These are phyloP conservation scores for Phytopythium cucurbitacearum DNA, from an alignment of 352 stramenopile genomes.

Conservation along the genomic window DNA sequence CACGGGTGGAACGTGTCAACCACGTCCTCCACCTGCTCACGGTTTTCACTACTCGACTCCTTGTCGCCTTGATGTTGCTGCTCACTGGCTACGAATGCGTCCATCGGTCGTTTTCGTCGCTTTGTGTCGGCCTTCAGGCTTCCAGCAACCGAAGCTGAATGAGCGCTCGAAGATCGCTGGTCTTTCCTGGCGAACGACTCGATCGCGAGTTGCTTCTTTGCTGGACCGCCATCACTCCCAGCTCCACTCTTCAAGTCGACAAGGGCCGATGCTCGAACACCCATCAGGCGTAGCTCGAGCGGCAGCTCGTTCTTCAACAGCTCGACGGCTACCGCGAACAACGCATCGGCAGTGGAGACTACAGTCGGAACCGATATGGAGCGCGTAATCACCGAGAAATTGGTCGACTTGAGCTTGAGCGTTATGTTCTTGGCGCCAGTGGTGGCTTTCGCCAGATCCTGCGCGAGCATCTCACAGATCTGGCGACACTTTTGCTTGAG, in stretches of 20 bases:
- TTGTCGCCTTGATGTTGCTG: constrained; percentile 13
- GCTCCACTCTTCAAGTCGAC: constrained; percentile 17
- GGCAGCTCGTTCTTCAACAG: constrained; percentile 60
- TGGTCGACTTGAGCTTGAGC: constrained; percentile 66
- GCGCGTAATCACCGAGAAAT: constrained; percentile 54
- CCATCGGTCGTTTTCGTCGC: constrained; percentile 5
- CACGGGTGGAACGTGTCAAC: constrained; percentile 29
- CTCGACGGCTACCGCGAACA: constrained; percentile 41
- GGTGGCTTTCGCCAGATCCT: constrained; percentile 41
- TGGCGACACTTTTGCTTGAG: constrained; percentile 66
- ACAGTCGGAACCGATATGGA: constrained; percentile 40
- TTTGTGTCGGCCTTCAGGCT: background rate
- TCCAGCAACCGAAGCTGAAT: no score
- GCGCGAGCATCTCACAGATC: constrained; percentile 48
- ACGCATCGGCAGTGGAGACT: constrained; percentile 35
- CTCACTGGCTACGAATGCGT: constrained; percentile 7
- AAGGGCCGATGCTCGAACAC: constrained; percentile 49
- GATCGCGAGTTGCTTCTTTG: constrained; percentile 44
- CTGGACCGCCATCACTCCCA: constrained; percentile 7
- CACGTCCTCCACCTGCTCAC: background rate
- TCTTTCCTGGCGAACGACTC: constrained; percentile 30
- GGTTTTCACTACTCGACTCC: constrained; percentile 3
- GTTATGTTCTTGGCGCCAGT: constrained; percentile 56
- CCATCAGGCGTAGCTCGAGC: constrained; percentile 62
- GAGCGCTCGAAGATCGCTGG: background rate